phyloP scores from a whole-genome alignment of 768 basidiomycete species.

The Pleurotus sapidus region DNA sequence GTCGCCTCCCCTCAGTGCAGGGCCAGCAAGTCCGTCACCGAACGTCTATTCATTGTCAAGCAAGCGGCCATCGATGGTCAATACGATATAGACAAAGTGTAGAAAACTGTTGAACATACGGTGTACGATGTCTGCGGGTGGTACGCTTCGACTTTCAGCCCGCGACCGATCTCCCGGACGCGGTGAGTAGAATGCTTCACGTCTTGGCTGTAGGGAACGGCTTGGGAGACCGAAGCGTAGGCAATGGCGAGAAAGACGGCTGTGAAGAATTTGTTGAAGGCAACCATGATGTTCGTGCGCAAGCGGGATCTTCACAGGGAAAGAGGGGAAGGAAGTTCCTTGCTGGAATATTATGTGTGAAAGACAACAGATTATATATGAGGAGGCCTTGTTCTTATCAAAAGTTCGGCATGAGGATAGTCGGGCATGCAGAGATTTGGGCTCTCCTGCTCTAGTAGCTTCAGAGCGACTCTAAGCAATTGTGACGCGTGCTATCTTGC shows the following conservation, averaged over 20 bases:
- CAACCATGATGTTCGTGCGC: not conserved
- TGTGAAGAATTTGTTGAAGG: constrained; percentile 23
- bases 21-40: constrained; percentile 25
- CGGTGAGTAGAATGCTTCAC: constrained; percentile 30
- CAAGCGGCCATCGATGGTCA: not conserved
- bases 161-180: constrained; percentile 24
- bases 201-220: constrained; percentile 22
- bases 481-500: no score
- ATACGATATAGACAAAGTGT: not conserved
- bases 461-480: not conserved
- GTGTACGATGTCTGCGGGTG: constrained; percentile 34
- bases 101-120: constrained; percentile 14
- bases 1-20: constrained; percentile 19
- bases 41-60: constrained; percentile 18
- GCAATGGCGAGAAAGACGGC: constrained; percentile 25
- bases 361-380: not conserved
- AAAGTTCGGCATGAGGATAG: not conserved
- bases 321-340: not conserved
- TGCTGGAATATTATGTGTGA: not conserved
- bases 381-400: not conserved
- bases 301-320: not conserved
- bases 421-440: not conserved
- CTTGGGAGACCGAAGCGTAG: constrained; percentile 22
- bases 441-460: not conserved
- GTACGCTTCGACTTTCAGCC: constrained; percentile 29